Percentiles rank a stretch among this genome's conserved stretches.
These are phyloP conservation scores for Alternaria sp. DNA, from an alignment of 2,329 filamentous ascomycete genomes.

Conservation along the genomic window DNA sequence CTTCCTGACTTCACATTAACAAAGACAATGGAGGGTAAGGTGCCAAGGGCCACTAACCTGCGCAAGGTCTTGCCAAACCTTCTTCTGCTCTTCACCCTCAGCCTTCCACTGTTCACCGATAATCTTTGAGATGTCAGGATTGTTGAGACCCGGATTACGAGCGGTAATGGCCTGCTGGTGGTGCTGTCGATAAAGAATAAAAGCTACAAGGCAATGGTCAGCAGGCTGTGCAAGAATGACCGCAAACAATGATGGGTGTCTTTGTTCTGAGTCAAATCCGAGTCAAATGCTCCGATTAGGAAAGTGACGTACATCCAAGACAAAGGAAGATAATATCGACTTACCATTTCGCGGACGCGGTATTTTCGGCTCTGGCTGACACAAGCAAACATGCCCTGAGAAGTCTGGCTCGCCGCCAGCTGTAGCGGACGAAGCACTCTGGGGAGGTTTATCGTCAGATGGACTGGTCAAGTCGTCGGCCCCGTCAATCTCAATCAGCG, in stretches of 20 bases:
- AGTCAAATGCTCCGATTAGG: conserved; percentile 15
- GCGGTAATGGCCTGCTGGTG: conserved; percentile 83
- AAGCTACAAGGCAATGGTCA: conserved; percentile 68
- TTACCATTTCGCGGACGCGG: conserved; percentile 74
- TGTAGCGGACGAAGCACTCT: conserved; percentile 34
- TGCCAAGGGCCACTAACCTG: conserved; percentile 62
- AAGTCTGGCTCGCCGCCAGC: conserved; percentile 34
- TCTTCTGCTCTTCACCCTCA: conserved; percentile 75
- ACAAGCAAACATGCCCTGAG: conserved; percentile 67
- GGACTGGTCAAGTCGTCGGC: conserved; percentile 21
- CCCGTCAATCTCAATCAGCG: conserved; percentile 28
- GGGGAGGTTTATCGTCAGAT: conserved; percentile 24
- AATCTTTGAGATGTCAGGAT: conserved; percentile 96
- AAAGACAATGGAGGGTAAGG: neutral
- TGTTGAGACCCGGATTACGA: conserved; percentile 85
- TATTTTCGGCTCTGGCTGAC: conserved; percentile 74
- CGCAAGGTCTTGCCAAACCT: conserved; percentile 86
- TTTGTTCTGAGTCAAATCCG: conserved; percentile 30
- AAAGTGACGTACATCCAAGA: conserved; percentile 11
- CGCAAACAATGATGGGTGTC: conserved; percentile 38
- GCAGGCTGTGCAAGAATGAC: conserved; percentile 24
- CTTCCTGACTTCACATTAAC: conserved; percentile 63
- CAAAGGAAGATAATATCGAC: conserved; percentile 44
- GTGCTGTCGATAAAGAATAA: conserved; percentile 96
- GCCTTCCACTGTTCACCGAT: conserved; percentile 92